phyloP scores from a whole-genome alignment of 768 basidiomycete species.

The Boletus tomentosulus region DNA sequence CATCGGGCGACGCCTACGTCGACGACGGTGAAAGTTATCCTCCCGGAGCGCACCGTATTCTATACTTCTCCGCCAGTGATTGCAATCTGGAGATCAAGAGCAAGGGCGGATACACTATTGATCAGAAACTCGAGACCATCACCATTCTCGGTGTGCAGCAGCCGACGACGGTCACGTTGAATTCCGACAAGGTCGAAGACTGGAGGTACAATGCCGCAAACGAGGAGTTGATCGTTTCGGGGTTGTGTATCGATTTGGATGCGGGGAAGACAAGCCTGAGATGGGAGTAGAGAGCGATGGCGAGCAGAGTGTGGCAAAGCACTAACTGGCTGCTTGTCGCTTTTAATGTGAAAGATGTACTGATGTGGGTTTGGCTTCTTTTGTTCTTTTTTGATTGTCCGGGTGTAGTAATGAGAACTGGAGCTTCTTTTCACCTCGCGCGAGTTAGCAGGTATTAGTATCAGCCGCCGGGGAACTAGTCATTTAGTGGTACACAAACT shows the following conservation, averaged over 20 bases:
- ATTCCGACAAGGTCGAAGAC: conserved; percentile 30
- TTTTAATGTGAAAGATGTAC: too few relatives aligned
- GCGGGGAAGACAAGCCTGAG: conserved; percentile 25
- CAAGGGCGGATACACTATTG: conserved; percentile 30
- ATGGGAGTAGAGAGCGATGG: conserved; percentile 31
- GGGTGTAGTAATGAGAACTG: too few relatives aligned
- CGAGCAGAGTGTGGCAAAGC: too few relatives aligned
- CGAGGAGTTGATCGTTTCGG: conserved; percentile 40
- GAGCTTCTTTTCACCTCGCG: too few relatives aligned
- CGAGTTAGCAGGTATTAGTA: too few relatives aligned
- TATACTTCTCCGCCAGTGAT: not conserved
- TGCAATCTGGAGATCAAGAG: conserved; percentile 35
- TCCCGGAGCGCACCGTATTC: not conserved
- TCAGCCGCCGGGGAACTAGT: too few relatives aligned
- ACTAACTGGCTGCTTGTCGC: too few relatives aligned
- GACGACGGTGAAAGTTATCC: conserved; percentile 53
- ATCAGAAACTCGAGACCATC: conserved; percentile 46
- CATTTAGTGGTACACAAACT: too few relatives aligned
- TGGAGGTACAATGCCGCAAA: conserved; percentile 41
- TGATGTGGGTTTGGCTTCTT: too few relatives aligned
- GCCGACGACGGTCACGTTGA: conserved; percentile 39
- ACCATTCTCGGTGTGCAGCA: conserved; percentile 55
- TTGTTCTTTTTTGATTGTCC: too few relatives aligned
- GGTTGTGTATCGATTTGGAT: conserved; percentile 43
- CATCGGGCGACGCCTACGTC: conserved; percentile 58